These are phyloP conservation scores for Aspergillus sp. DNA, from an alignment of 2,329 filamentous ascomycete genomes.

Conservation along the genomic window DNA sequence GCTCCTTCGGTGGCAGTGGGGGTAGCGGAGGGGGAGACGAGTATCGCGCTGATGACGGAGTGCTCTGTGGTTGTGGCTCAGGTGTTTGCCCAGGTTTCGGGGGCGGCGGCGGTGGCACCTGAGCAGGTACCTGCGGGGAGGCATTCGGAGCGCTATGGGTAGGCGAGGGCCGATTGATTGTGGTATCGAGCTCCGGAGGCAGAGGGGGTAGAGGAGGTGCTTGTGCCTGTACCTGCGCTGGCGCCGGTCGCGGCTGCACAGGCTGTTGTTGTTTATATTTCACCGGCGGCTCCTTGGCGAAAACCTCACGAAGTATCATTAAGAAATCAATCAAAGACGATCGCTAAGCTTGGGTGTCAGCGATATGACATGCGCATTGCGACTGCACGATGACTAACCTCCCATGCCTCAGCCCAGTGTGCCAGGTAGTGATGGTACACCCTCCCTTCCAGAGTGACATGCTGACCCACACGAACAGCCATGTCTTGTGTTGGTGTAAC, in stretches of 20 bases:
- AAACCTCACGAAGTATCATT: constrained; percentile 78
- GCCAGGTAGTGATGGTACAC: constrained; percentile 95
- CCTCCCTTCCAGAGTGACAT: constrained; percentile 89
- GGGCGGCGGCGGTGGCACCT: constrained; percentile 38
- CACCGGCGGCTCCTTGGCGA: constrained; percentile 92
- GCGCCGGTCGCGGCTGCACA: constrained; percentile 34
- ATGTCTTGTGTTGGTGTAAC: constrained; percentile 87
- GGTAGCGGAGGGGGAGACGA: constrained; percentile 37
- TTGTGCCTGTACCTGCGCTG: constrained; percentile 29
- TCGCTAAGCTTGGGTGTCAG: constrained; percentile 55
- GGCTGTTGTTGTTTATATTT: constrained; percentile 63
- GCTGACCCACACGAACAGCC: constrained; percentile 86
- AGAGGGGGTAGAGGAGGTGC: constrained; percentile 70
- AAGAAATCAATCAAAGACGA: constrained; percentile 82
- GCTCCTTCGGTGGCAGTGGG: constrained; percentile 41
- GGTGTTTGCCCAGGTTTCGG: constrained; percentile 37
- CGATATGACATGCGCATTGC: neutral
- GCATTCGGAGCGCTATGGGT: constrained; percentile 8
- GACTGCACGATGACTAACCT: constrained; percentile 63
- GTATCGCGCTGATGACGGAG: constrained; percentile 28
- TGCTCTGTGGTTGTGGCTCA: constrained; percentile 19
- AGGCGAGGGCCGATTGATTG: constrained; percentile 37
- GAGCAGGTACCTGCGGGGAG: constrained; percentile 18
- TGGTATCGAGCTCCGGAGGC: constrained; percentile 61
- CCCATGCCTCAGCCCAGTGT: constrained; percentile 85